Base-by-base conservation (phyloP, 2,329 filamentous ascomycete species). In the Aureobasidium leucospermi region DNA sequence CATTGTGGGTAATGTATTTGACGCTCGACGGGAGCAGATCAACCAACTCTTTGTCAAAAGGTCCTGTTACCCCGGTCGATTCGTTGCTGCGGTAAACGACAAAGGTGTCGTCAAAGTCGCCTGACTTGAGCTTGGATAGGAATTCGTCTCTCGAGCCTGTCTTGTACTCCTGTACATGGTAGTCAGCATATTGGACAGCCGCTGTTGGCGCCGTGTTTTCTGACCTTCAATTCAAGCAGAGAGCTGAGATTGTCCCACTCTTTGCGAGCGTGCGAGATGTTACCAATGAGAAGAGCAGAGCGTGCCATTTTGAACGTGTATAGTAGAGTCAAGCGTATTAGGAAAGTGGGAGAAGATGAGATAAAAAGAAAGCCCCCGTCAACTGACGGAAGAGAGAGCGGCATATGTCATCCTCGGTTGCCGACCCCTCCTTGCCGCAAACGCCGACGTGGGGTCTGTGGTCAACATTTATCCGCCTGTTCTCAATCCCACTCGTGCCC, bases 41-140 rank as follows among this genome's bases (percentile, higher is more conserved):
- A 2, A 79, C 67, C 10, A 79, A 70, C 61, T 78, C 76, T 23
- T 70, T 67, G 65, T 79, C 69, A 65, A 78, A 79, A 46, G 75
- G 75, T 23, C 77, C 76, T 2, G 76, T 78, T 34, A 76, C 68
- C 15, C 63, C 65, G 31, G 78, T 81, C 7, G 80, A 84, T 39
- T 76, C 73, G 66, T 85, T 85, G 49, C 81, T 84, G 59, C 82
- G 79, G 68, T 83, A 85, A 51, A 85, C 76, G 1, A 73, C 82
- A 32, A 80, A 75, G 1, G 84, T 77, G 63, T 79, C 78, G 57
- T 84, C 75, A 62, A 80, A 84, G 46, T 78, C 71, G 41, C 81
- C 81, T n/a, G 74, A 72, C 62, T 78, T 78, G 69, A 79, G 79
- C 59, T 79, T 80, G 51, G 75, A 72, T 31, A 85, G 70, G 68